Conservation (phyloP, 805 yeast species). For the Myxozyma vanderwaltii region DNA sequence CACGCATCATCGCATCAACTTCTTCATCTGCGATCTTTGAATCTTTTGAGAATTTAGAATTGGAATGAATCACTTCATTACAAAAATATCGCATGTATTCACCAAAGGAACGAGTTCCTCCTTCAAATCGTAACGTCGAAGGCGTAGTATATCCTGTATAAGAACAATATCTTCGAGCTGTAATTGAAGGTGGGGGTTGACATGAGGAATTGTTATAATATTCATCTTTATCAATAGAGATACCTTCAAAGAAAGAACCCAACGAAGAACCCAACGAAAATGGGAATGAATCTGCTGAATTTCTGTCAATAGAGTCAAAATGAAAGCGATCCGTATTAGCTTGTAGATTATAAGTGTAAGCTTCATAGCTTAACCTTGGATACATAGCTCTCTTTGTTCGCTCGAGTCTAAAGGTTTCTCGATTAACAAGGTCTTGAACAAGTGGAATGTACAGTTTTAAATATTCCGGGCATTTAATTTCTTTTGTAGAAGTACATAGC, state of each 20-base stretch:
- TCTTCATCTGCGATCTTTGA: constrained; percentile 2
- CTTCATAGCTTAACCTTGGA: neutral
- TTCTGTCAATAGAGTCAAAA: neutral
- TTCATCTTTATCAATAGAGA: neutral
- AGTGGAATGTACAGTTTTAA: constrained; percentile 15
- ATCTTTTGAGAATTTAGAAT: too few relatives aligned
- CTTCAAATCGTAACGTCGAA: constrained; percentile 13
- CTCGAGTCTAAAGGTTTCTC: neutral
- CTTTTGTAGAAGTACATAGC: neutral
- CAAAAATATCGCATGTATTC: constrained; percentile 16
- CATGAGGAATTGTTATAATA: neutral
- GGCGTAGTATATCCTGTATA: constrained; percentile 22
- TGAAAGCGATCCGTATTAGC: neutral
- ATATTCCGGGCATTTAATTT: constrained; percentile 13
- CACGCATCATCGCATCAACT: constrained; percentile 9
- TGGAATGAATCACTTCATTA: neutral
- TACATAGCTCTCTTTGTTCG: neutral
- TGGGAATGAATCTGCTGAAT: neutral
- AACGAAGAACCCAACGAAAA: neutral
- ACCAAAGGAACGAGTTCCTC: constrained; percentile 24
- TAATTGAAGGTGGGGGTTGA: neutral
- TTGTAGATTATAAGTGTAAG: neutral
- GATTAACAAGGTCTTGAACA: constrained; percentile 4
- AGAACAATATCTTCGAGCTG: neutral
- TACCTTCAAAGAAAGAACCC: neutral